Evolutionary conservation across 2,329 filamentous ascomycete genomes (phyloP).

Genomic region (Decorospora gaudefroyi): DNA sequence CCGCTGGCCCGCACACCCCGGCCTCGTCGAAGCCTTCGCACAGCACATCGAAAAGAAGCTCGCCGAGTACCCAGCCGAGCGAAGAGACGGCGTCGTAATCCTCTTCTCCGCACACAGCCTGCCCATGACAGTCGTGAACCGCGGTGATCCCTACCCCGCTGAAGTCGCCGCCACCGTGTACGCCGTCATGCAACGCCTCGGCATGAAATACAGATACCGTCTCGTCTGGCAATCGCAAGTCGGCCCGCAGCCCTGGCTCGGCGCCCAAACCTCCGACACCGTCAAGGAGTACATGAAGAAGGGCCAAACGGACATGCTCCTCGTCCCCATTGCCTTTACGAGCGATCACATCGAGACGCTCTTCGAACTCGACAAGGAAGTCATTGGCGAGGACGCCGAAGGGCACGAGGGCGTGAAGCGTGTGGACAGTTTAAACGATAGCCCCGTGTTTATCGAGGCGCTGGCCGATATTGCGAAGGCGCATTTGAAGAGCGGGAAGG

Average conservation of each 20-base stretch:
- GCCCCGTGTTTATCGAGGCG: conserved; percentile 84
- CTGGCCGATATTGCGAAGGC: conserved; percentile 83
- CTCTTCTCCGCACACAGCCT: conserved; percentile 95
- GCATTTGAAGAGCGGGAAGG: conserved; percentile 71
- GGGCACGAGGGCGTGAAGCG: conserved; percentile 69
- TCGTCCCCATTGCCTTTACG: conserved; percentile 96
- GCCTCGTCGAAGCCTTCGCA: conserved; percentile 88
- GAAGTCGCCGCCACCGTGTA: conserved; percentile 96
- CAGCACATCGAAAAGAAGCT: conserved; percentile 88
- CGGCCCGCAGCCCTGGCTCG: conserved; percentile 91
- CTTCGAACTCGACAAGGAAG: conserved; percentile 90
- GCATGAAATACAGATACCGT: conserved; percentile 87
- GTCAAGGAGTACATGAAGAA: conserved; percentile 88
- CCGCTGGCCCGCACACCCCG: conserved; percentile 90
- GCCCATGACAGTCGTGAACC: conserved; percentile 96
- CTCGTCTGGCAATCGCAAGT: conserved; percentile 99
- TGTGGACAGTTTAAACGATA: conserved; percentile 90
- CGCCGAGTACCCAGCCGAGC: conserved; percentile 79
- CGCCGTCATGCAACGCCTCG: conserved; percentile 91
- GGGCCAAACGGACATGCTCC: conserved; percentile 85
- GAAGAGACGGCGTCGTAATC: conserved; percentile 77
- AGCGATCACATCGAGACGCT: conserved; percentile 99
- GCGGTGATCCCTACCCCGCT: conserved; percentile 92
- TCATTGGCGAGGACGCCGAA: conserved; percentile 78
- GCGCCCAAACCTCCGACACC: conserved; percentile 86